Evolutionary conservation across 75 land plant genomes (phyloP).

Genomic region (Azolla pinnata): DNA sequence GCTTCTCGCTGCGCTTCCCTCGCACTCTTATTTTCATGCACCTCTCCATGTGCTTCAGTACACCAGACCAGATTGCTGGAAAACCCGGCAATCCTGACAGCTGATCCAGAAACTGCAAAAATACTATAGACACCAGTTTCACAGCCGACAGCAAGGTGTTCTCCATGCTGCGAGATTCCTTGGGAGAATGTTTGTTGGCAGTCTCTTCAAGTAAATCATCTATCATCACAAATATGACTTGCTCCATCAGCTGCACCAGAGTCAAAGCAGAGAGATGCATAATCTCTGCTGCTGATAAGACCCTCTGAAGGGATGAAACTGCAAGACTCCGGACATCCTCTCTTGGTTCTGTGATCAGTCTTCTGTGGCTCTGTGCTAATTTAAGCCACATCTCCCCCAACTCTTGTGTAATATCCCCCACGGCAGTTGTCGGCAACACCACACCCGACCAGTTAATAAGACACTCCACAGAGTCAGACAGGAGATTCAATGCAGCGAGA

Average conservation of each 20-base stretch:
- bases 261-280: slow-evolving; percentile 34
- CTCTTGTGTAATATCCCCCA: slow-evolving; percentile 42
- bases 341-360: slow-evolving; percentile 70
- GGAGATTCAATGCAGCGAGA: slow-evolving; percentile 65
- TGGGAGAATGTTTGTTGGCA: slow-evolving; percentile 51
- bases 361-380: slow-evolving; percentile 65
- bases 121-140: slow-evolving; percentile 66
- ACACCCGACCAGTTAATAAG: slow-evolving; percentile 50
- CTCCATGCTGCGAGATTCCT: slow-evolving; percentile 77
- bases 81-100: slow-evolving; percentile 42
- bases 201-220: slow-evolving; percentile 69
- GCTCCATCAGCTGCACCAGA: slow-evolving; percentile 72
- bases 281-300: slow-evolving; percentile 55
- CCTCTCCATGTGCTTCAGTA: slow-evolving; percentile 70
- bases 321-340: slow-evolving; percentile 94
- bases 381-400: slow-evolving; percentile 86
- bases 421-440: too few relatives aligned
- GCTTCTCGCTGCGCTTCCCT: slow-evolving; percentile 66
- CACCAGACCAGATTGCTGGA: slow-evolving; percentile 64
- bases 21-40: slow-evolving; percentile 60
- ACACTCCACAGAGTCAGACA: slow-evolving; percentile 64
- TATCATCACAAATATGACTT: slow-evolving; percentile 56
- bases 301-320: slow-evolving; percentile 47
- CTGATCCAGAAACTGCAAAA: slow-evolving; percentile 55
- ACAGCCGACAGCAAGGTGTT: slow-evolving; percentile 53